Evolutionary conservation across 2,329 filamentous ascomycete genomes (phyloP), one percentile per base, ranked within the genome.

Genomic region (Colletotrichum chlorophyti): DNA sequence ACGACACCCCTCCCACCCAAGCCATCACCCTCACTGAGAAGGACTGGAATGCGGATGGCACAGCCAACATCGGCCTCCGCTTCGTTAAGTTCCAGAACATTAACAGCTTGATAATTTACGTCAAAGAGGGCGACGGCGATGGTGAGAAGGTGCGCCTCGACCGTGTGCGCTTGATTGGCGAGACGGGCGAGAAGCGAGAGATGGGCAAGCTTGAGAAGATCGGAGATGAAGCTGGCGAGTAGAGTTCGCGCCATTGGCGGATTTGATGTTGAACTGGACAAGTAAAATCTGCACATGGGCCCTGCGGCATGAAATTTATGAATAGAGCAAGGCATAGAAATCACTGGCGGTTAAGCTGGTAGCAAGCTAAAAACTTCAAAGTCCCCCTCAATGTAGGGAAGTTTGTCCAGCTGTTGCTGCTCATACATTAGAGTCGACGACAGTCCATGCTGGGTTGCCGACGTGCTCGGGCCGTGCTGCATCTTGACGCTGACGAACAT

Each of bases 1-100:
- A 97, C 59, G 91, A 94, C 68, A 88, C 91, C 50, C 83, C 88
- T 45, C 84, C 91, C 1, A 93, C 91, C 14, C 95, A 99, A 75
- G 83, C 82, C 49, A 86, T 97, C 59, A 88, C 88, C 67, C 81
- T 99, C 38, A 80, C 83, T 61, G 79, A 87, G 41, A 81, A 83
- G 49, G 91, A 97, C 69, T 99, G 95, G 94, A 91, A 93, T 72
- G 79, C 82, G 40, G 86, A 91, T 12, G 89, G 87, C 48, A 94
- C 91, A 8, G 89, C 86, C 12, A 90, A 82, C 66, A 77, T 94
- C 51, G 76, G 83, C 40, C 77, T 98, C 67, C 90, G 93, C 12
- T 97, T 94, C 69, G 95, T 99, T 76, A 97, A 97, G 78, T 99
- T 98, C 80, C 95, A 98, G 77, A 96, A 93, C 70, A 90, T 97